phyloP scores from a whole-genome alignment of 2,329 filamentous ascomycete genomes.

The Apiospora saccharicola region DNA sequence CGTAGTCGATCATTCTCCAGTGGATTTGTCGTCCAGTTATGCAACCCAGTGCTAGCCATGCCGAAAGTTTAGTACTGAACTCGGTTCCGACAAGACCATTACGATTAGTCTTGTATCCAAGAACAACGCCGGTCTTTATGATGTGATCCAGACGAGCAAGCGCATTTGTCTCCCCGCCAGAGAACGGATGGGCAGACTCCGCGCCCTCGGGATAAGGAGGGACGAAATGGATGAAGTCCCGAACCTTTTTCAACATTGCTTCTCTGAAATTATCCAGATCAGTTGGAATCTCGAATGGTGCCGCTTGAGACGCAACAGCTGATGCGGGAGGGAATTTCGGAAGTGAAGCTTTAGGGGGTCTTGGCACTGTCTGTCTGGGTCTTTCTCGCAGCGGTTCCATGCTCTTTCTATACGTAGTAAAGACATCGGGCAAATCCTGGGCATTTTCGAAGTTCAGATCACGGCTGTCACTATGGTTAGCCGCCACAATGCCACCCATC shows the following conservation, averaged over 20 bases:
- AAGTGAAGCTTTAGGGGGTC: constrained; percentile 58
- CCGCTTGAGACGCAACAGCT: constrained; percentile 62
- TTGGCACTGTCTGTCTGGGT: constrained; percentile 64
- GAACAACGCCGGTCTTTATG: constrained; percentile 59
- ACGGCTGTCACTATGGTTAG: constrained; percentile 55
- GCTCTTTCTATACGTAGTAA: constrained; percentile 76
- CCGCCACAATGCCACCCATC: constrained; percentile 12
- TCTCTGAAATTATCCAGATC: constrained; percentile 60
- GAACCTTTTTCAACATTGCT: constrained; percentile 65
- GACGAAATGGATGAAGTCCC: constrained; percentile 56
- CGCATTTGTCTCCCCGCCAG: constrained; percentile 70
- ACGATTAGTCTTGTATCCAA: constrained; percentile 72
- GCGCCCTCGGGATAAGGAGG: constrained; percentile 61
- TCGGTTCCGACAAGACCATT: constrained; percentile 75
- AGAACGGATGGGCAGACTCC: constrained; percentile 69
- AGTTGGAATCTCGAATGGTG: constrained; percentile 70
- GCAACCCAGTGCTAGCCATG: constrained; percentile 75
- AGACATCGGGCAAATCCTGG: constrained; percentile 73
- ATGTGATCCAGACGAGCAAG: constrained; percentile 66
- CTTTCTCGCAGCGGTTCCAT: constrained; percentile 74
- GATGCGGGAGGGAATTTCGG: constrained; percentile 61
- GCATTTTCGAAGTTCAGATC: constrained; percentile 67
- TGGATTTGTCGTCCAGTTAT: constrained; percentile 78
- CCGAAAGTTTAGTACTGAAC: constrained; percentile 79
- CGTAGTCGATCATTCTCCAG: constrained; percentile 70